Percentiles rank a stretch among this genome's conserved stretches.
These are phyloP conservation scores for Calonectria fujianensis DNA, from an alignment of 2,329 filamentous ascomycete genomes.

Conservation along the genomic window DNA sequence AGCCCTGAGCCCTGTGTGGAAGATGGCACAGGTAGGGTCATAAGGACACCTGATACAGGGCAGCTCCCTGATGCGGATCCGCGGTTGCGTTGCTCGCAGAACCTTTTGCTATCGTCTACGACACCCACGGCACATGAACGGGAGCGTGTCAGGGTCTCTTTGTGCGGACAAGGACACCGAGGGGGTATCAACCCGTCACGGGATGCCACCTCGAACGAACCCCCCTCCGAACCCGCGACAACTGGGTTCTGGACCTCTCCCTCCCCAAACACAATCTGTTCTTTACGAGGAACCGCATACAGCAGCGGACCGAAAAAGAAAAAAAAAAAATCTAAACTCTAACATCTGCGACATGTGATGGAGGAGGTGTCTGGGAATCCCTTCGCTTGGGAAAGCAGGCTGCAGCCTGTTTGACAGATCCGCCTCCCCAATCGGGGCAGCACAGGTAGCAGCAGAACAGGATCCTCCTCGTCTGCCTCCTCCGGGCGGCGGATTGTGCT, in stretches of 20 bases:
- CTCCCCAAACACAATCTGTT: background rate
- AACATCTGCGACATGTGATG: conserved; percentile 10
- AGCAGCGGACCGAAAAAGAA: background rate
- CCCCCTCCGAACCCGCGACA: background rate
- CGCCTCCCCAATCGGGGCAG: background rate
- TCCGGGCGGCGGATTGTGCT: conserved; percentile 18
- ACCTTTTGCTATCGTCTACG: conserved; percentile 3
- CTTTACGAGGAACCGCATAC: background rate
- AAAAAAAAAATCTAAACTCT: background rate
- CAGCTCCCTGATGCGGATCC: conserved; percentile 43
- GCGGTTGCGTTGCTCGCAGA: conserved; percentile 25
- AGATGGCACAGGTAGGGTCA: conserved; percentile 33
- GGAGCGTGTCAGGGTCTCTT: background rate
- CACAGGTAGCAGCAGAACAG: background rate
- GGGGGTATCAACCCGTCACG: conserved; percentile 40
- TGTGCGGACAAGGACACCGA: conserved; percentile 11
- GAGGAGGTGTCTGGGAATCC: background rate
- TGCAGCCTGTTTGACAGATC: background rate
- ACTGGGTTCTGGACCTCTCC: background rate
- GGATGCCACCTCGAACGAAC: conserved; percentile 26
- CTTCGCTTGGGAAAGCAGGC: background rate
- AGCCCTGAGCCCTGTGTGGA: conserved; percentile 32
- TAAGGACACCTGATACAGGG: conserved; percentile 37
- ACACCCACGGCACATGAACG: background rate
- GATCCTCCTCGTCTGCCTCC: background rate